Conservation (phyloP, 1,284 basidiomycete species). For the Tylopilus orsonianus region DNA sequence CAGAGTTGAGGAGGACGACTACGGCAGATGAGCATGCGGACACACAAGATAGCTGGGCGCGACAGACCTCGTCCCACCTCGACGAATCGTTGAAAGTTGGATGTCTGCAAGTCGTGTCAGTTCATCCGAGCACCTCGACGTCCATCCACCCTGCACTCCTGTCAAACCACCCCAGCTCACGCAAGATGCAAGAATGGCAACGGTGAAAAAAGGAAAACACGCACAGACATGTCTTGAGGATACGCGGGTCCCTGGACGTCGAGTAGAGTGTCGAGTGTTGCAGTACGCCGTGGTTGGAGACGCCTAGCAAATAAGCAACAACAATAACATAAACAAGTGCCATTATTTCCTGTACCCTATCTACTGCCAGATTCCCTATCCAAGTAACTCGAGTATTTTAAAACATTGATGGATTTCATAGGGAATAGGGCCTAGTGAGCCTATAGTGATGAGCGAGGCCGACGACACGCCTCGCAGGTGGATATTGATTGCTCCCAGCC, state of each 20-base stretch:
- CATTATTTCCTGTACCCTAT: too few species aligned
- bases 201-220: neutral
- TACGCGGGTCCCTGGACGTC: slow-evolving; percentile 8
- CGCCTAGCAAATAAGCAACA: neutral
- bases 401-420: too few species aligned
- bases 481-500: too few species aligned
- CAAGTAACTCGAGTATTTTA: too few species aligned
- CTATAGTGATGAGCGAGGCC: too few species aligned
- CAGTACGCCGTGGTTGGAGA: neutral
- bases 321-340: slow-evolving; percentile 1
- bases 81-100: slow-evolving; percentile 96
- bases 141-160: slow-evolving; percentile 18
- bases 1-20: slow-evolving; percentile 95
- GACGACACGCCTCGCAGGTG: too few species aligned
- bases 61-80: slow-evolving; percentile 89
- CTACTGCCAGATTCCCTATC: too few species aligned
- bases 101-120: slow-evolving; percentile 45
- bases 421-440: too few species aligned
- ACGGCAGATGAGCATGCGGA: neutral
- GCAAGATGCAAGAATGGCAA: neutral
- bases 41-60: neutral
- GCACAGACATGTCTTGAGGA: slow-evolving; percentile 25
- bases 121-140: slow-evolving; percentile 10
- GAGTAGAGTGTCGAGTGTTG: neutral
- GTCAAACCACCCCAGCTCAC: neutral